Base-by-base conservation (phyloP, 768 basidiomycete species). In the Amanita subjunquillea region DNA sequence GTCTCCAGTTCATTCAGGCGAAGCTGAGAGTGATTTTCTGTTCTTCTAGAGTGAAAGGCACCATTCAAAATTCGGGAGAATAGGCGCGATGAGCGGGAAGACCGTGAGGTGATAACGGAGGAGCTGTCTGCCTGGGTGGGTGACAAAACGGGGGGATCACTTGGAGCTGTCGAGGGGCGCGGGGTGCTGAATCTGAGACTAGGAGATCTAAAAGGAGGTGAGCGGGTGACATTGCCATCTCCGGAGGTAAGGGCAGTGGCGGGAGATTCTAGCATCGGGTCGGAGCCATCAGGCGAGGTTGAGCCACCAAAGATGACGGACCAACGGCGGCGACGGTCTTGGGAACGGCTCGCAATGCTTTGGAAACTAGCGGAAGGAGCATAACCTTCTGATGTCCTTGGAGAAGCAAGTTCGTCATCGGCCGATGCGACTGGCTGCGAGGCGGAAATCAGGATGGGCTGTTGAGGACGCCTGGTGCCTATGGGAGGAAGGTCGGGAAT, bases 401-500 rank as follows among this genome's bases (percentile, higher is more conserved):
- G 74, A 55, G 75, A 74, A 1, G 67, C 58, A 20, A 72, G 67
- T 38, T 74, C 75, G 51, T 75, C 76, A 37, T 78, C 78, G 25
- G 65, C 68, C 4, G 62, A 60, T 2, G 64, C 58, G 32, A 63
- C 60, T 1, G 72, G 62, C 59, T 68, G 67, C 6, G 78, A 67
- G n/a, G 74, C 53, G 13, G 73, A 65, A 25, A 90, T 67, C 20
- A 89, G 60, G 36, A 89, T 84, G 27, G 88, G 80, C 36, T 84
- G 76, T 61, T 90, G 87, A 8, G 80, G 72, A 47, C 68, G 81
- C 49, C 70, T 69, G 8, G 83, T 76, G 15, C 89, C 89, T 34
- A 72, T 69, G 15, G 88, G 88, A 13, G 89, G 86, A 12, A 87
- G 62, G 34, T 83, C 75, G 6, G 89, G 88, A 30, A 87, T 65